Percentiles rank a stretch among this genome's conserved stretches.
These are phyloP conservation scores for Rhizophagus prolifer DNA, from an alignment of 192 early-diverging fungal species.

Conservation along the genomic window DNA sequence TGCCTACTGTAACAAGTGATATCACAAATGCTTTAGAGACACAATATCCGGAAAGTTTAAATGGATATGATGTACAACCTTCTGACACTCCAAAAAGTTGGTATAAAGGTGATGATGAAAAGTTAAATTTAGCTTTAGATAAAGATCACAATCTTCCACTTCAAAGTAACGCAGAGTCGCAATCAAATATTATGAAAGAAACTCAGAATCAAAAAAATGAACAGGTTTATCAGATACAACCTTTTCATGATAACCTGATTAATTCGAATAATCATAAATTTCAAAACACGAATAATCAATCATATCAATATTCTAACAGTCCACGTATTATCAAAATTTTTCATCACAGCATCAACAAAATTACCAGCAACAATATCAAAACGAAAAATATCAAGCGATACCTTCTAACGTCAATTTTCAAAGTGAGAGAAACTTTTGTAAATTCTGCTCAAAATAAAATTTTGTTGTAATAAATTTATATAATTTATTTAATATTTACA, in stretches of 20 bases:
- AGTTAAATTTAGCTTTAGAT: background rate
- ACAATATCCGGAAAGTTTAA: background rate
- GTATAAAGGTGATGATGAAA: conserved; percentile 13
- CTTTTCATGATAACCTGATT: background rate
- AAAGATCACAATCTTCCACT: background rate
- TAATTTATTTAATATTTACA: background rate
- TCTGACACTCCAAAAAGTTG: conserved; percentile 4
- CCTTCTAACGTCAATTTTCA: background rate
- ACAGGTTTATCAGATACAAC: background rate
- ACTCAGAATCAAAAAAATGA: background rate
- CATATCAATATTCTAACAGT: background rate
- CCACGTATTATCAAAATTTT: background rate
- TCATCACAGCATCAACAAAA: background rate
- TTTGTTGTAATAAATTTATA: background rate
- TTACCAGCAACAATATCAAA: background rate
- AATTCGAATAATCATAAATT: background rate
- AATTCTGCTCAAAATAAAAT: background rate
- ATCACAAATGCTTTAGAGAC: conserved; percentile 19
- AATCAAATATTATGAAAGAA: background rate
- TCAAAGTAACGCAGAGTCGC: background rate
- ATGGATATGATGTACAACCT: background rate
- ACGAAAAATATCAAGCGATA: background rate
- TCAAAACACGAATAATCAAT: conserved; percentile 2
- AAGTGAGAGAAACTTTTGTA: background rate
- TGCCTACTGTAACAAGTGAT: conserved; percentile 22